Percentiles rank a stretch among this genome's conserved stretches.
phyloP scores from a whole-genome alignment of 2,329 filamentous ascomycete species.

The Colletotrichum destructivum region DNA sequence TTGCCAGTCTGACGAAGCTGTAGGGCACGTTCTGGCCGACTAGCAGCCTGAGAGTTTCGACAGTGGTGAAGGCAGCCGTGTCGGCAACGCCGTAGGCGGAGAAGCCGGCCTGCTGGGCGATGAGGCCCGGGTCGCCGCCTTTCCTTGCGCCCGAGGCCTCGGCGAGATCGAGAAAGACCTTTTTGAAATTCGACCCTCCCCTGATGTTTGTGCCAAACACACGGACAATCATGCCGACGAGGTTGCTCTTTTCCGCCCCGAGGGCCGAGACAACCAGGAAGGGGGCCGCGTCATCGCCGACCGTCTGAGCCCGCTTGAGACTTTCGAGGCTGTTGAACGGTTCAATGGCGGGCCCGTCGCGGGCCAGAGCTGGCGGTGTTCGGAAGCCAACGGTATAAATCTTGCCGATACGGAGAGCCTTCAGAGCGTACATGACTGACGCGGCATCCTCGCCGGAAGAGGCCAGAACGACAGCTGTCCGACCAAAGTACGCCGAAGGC shows the following conservation, averaged over 20 bases:
- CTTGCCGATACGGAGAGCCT: constrained; percentile 81
- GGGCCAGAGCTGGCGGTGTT: constrained; percentile 72
- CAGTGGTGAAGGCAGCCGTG: constrained; percentile 86
- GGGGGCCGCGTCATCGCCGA: constrained; percentile 70
- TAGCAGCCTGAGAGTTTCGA: constrained; percentile 83
- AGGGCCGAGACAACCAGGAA: constrained; percentile 88
- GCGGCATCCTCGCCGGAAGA: constrained; percentile 82
- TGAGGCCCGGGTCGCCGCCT: constrained; percentile 75
- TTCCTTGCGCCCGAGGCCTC: constrained; percentile 73
- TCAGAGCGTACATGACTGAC: constrained; percentile 83
- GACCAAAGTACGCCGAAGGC: constrained; percentile 83
- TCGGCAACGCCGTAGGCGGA: constrained; percentile 85
- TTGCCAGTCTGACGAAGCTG: constrained; percentile 85
- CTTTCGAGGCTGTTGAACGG: constrained; percentile 84
- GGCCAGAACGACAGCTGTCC: constrained; percentile 82
- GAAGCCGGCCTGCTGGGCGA: constrained; percentile 83
- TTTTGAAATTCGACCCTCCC: constrained; percentile 61
- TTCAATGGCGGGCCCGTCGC: constrained; percentile 78
- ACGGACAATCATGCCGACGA: constrained; percentile 83
- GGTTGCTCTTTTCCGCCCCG: constrained; percentile 81
- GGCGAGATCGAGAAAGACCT: constrained; percentile 86
- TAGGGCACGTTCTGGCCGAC: constrained; percentile 91
- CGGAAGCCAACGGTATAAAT: constrained; percentile 90
- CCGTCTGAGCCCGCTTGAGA: constrained; percentile 66
- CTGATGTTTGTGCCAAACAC: constrained; percentile 71